Evolutionary conservation across 495 filamentous ascomycete species (phyloP).

Genomic region (Echria macrotheca): DNA sequence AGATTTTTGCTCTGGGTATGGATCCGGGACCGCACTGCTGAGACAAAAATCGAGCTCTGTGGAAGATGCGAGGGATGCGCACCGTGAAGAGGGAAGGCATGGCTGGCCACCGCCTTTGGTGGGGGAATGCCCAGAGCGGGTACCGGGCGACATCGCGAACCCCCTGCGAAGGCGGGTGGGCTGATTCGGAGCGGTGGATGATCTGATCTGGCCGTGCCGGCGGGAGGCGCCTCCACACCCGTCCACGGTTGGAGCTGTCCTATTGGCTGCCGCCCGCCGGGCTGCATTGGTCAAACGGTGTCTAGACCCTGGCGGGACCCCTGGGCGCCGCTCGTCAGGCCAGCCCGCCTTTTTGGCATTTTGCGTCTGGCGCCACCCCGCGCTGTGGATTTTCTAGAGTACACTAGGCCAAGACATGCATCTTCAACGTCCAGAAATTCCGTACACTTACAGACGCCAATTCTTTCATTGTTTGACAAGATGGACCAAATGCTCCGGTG

Average conservation of each 20-base stretch:
- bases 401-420: no score
- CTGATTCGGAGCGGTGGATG: slow-evolving; percentile 28
- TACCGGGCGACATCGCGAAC: slow-evolving; percentile 20
- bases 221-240: slow-evolving; percentile 6
- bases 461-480: no score
- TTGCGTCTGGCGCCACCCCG: slow-evolving; percentile 17
- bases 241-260: background rate
- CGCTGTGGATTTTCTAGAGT: background rate
- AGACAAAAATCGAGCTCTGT: background rate
- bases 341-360: slow-evolving; percentile 11
- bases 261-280: slow-evolving; percentile 15
- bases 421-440: no score
- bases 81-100: background rate
- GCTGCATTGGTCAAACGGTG: slow-evolving; percentile 17
- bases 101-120: no score
- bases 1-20: no score
- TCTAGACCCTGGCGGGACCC: slow-evolving; percentile 23
- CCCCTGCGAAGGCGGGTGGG: slow-evolving; percentile 20
- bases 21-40: background rate
- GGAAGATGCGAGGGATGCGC: background rate
- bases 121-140: slow-evolving; percentile 10
- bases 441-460: no score
- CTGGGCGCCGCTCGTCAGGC: slow-evolving; percentile 16
- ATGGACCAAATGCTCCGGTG: no score
- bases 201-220: slow-evolving; percentile 22